phyloP scores from a whole-genome alignment of 1,284 basidiomycete genomes.

The Inonotus hispidus region DNA sequence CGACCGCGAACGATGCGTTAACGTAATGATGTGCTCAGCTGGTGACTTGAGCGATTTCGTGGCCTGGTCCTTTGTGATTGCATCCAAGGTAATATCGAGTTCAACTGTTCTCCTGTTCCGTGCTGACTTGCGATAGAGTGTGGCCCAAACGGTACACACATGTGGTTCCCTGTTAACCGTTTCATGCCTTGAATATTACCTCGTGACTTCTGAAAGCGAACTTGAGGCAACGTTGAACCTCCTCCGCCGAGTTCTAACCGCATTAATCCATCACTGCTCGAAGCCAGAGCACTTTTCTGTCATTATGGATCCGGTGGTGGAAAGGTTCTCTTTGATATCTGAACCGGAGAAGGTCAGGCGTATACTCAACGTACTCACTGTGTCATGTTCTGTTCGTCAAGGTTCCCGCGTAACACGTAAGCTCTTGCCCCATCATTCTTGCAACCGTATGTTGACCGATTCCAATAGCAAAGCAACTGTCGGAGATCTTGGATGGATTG shows the following conservation, averaged over 20 bases:
- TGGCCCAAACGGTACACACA: slow-evolving; percentile 77
- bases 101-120: slow-evolving; percentile 15
- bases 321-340: slow-evolving; percentile 27
- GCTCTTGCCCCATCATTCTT: slow-evolving; percentile 23
- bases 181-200: slow-evolving; percentile 48
- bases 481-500: slow-evolving; percentile 40
- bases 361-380: slow-evolving; percentile 34
- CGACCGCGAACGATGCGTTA: slow-evolving; percentile 46
- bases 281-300: slow-evolving; percentile 56
- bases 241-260: slow-evolving; percentile 67
- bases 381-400: slow-evolving; percentile 54
- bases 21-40: slow-evolving; percentile 35
- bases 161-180: slow-evolving; percentile 58
- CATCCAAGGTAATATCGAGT: slow-evolving; percentile 56
- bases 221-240: slow-evolving; percentile 47
- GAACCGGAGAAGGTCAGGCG: slow-evolving; percentile 32
- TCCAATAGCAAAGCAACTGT: slow-evolving; percentile 43
- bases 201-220: slow-evolving; percentile 34
- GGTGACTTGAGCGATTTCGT: slow-evolving; percentile 36
- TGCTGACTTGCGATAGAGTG: slow-evolving; percentile 42
- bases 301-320: slow-evolving; percentile 50
- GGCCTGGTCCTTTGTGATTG: slow-evolving; percentile 64
- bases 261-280: slow-evolving; percentile 77
- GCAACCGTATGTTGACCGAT: not conserved
- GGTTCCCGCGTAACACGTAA: slow-evolving; percentile 57